Conservation (phyloP, 1,284 basidiomycete species). For the Singerocomus inundabilis region DNA sequence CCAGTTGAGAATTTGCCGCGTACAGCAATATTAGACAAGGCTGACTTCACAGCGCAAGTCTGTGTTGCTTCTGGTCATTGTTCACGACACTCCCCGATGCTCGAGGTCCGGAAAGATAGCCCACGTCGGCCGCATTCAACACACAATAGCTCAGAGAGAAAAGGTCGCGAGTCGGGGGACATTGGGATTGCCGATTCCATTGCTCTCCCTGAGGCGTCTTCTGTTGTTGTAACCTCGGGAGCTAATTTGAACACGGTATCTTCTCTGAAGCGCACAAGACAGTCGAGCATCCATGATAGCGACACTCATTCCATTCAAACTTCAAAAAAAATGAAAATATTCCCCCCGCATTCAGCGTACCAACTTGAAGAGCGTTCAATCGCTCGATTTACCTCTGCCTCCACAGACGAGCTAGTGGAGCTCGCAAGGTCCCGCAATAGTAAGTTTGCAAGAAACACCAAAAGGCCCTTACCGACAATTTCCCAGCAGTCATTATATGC, state of each 20-base stretch:
- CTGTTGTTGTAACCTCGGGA: constrained; percentile 26
- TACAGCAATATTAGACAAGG: neutral
- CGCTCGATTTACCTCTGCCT: constrained; percentile 5
- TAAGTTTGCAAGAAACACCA: constrained; percentile 11
- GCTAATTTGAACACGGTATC: constrained; percentile 8
- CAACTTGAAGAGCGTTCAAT: neutral
- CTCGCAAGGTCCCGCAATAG: constrained; percentile 23
- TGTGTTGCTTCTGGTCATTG: neutral
- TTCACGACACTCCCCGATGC: constrained; percentile 36
- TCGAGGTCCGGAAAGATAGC: constrained; percentile 53
- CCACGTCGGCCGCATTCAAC: constrained; percentile 28
- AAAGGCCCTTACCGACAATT: constrained; percentile 1
- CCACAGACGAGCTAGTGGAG: constrained; percentile 19
- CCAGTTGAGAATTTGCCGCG: constrained; percentile 1
- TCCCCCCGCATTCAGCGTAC: neutral
- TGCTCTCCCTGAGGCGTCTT: constrained; percentile 32
- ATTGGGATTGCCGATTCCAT: constrained; percentile 30
- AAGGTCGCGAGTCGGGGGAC: constrained; percentile 32
- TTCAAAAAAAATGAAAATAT: constrained; percentile 16
- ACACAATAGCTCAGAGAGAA: neutral
- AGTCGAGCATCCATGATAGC: constrained; percentile 5
- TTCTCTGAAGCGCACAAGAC: constrained; percentile 19
- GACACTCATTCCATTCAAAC: constrained; percentile 5
- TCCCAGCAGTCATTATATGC: constrained; percentile 20
- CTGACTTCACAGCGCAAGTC: neutral